Evolutionary conservation across 2,329 filamentous ascomycete genomes (phyloP).

Genomic region (Colletotrichum sp.): DNA sequence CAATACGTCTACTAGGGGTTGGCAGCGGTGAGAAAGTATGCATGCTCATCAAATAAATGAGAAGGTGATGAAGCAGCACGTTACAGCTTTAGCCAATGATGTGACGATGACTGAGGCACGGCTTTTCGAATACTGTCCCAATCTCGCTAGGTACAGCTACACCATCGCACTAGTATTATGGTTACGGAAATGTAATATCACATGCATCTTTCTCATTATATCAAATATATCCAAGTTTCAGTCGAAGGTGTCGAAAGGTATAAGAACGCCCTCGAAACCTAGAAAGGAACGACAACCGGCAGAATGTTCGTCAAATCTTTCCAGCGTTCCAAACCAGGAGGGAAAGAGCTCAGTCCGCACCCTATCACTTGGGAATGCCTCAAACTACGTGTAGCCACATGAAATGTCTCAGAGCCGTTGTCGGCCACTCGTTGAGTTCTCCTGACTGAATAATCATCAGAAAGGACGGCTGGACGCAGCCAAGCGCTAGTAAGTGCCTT

Average conservation of each 20-base stretch:
- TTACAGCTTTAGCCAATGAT: background rate
- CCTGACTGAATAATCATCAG: background rate
- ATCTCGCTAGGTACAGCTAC: too few relatives aligned
- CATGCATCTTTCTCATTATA: too few relatives aligned
- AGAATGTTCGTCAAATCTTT: background rate
- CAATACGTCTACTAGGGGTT: too few relatives aligned
- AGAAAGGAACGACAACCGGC: too few relatives aligned
- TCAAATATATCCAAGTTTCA: too few relatives aligned
- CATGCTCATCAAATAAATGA: background rate
- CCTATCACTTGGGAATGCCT: background rate
- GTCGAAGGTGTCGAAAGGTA: too few relatives aligned
- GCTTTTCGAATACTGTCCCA: background rate
- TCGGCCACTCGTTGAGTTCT: background rate
- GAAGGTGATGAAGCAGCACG: background rate
- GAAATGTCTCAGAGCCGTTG: background rate
- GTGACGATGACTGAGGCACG: background rate
- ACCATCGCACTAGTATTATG: too few relatives aligned
- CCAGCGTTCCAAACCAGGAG: too few relatives aligned
- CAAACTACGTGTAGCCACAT: background rate
- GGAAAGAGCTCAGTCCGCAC: too few relatives aligned
- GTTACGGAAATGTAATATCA: too few relatives aligned
- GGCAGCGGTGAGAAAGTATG: too few relatives aligned
- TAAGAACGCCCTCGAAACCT: too few relatives aligned
- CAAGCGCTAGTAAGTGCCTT: background rate
- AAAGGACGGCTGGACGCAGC: background rate